These are phyloP conservation scores for Solanum appendiculatum DNA, from an alignment of 257 asterid genomes.

Conservation along the genomic window DNA sequence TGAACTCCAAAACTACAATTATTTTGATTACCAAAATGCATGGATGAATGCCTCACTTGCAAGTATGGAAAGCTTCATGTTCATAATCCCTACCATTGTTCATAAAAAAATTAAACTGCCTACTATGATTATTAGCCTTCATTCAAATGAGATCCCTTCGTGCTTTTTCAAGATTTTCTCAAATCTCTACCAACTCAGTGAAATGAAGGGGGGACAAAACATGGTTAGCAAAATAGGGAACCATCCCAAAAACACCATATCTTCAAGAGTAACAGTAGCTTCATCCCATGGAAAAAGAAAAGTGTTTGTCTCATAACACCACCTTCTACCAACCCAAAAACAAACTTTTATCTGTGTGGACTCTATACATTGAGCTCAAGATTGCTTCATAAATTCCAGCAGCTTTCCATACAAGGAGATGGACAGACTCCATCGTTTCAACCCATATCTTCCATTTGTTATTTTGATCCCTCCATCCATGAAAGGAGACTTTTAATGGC, in stretches of 20 bases:
- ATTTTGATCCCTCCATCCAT: no score
- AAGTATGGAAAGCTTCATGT: not conserved
- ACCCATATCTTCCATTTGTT: not conserved
- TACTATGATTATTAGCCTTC: not conserved
- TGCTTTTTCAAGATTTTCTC: not conserved
- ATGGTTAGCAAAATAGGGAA: not conserved
- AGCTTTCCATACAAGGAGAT: no score
- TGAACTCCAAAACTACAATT: not conserved
- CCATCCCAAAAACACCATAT: not conserved
- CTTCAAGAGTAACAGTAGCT: not conserved
- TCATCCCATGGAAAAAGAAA: not conserved
- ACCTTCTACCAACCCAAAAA: not conserved
- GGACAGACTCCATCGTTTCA: no score
- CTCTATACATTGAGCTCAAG: not conserved
- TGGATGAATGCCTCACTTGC: not conserved
- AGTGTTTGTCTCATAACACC: not conserved
- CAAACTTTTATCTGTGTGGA: no score
- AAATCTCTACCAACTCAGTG: no score
- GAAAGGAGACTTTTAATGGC: no score
- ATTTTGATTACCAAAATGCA: not conserved
- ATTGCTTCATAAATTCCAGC: not conserved
- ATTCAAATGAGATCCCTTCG: not conserved
- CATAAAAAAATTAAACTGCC: not conserved
- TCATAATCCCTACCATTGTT: not conserved
- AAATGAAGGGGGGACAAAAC: not conserved